A percentile compares a stretch with the other conserved stretches of the same genome.
phyloP scores from a whole-genome alignment of 176 grass and related monocot species.

The Oropetium thomaeum region DNA sequence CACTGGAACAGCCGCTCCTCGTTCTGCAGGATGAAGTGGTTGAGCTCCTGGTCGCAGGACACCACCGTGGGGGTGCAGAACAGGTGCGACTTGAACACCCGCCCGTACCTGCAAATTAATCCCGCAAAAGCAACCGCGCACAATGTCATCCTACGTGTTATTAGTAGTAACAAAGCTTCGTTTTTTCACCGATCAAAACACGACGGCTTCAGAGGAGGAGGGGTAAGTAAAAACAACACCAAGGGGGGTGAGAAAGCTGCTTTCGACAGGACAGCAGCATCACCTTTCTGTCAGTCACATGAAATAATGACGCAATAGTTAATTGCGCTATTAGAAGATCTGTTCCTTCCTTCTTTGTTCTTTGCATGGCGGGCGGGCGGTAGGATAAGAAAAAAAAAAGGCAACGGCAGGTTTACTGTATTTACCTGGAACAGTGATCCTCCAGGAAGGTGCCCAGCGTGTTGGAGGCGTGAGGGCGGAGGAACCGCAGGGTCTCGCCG shows the following conservation, averaged over 20 bases:
- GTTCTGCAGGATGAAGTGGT: conserved; percentile 96
- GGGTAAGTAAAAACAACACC: conserved; percentile 1
- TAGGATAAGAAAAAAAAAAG: too few relatives aligned
- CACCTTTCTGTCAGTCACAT: conserved; percentile 46
- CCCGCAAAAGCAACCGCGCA: neutral
- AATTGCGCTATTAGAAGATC: conserved; percentile 27
- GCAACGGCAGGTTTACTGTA: neutral
- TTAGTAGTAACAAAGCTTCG: too few relatives aligned
- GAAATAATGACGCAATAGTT: conserved; percentile 46
- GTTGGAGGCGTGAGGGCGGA: conserved; percentile 70
- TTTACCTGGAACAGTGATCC: conserved; percentile 72
- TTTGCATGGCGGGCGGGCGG: conserved; percentile 5
- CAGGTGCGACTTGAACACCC: conserved; percentile 88
- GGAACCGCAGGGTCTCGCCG: conserved; percentile 74
- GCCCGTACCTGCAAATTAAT: conserved; percentile 66
- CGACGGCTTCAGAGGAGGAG: neutral
- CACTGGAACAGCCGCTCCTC: conserved; percentile 90
- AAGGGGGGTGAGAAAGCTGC: conserved; percentile 16
- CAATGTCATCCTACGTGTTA: neutral
- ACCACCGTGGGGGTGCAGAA: conserved; percentile 76
- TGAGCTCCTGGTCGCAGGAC: conserved; percentile 86
- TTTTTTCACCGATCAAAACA: too few relatives aligned
- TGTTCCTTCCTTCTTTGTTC: neutral
- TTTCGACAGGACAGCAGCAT: conserved; percentile 35
- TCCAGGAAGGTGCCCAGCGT: conserved; percentile 68